These are phyloP conservation scores for Aspergillus persii DNA, from an alignment of 2,329 filamentous ascomycete genomes.

Conservation along the genomic window DNA sequence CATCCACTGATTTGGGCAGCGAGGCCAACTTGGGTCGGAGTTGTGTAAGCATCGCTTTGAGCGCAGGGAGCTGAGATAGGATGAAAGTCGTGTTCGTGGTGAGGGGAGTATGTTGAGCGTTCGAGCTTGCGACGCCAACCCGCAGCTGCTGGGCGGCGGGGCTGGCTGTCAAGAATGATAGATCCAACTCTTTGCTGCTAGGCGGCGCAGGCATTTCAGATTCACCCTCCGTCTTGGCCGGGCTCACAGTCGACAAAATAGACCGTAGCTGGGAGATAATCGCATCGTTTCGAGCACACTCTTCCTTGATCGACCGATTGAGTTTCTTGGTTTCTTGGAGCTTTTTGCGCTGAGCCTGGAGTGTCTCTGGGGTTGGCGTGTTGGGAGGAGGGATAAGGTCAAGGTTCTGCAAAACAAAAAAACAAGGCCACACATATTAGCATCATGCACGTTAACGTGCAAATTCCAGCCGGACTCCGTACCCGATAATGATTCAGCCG, in stretches of 20 bases:
- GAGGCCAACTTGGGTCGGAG: slow-evolving; percentile 63
- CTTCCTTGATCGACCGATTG: slow-evolving; percentile 65
- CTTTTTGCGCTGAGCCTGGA: slow-evolving; percentile 70
- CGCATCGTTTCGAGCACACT: slow-evolving; percentile 69
- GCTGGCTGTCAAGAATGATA: slow-evolving; percentile 58
- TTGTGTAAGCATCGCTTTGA: slow-evolving; percentile 67
- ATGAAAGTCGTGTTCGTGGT: slow-evolving; percentile 63
- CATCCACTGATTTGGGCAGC: slow-evolving; percentile 37
- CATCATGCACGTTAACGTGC: not conserved
- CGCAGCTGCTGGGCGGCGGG: slow-evolving; percentile 48
- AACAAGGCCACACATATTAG: not conserved
- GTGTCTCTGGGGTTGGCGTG: slow-evolving; percentile 62
- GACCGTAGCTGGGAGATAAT: slow-evolving; percentile 64
- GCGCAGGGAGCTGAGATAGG: slow-evolving; percentile 75
- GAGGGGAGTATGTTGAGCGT: slow-evolving; percentile 35
- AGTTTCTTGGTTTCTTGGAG: slow-evolving; percentile 77
- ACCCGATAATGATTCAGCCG: slow-evolving; percentile 82
- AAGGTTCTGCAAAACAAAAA: slow-evolving; percentile 32
- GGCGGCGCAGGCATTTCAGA: slow-evolving; percentile 17
- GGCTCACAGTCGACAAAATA: slow-evolving; percentile 47
- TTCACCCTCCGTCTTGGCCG: slow-evolving; percentile 16
- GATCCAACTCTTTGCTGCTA: slow-evolving; percentile 33
- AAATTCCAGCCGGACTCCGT: slow-evolving; percentile 9
- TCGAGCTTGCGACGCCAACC: slow-evolving; percentile 40
- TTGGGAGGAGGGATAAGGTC: slow-evolving; percentile 32